phyloP scores from a whole-genome alignment of 352 stramenopile species.

The Phytophthora rubi region DNA sequence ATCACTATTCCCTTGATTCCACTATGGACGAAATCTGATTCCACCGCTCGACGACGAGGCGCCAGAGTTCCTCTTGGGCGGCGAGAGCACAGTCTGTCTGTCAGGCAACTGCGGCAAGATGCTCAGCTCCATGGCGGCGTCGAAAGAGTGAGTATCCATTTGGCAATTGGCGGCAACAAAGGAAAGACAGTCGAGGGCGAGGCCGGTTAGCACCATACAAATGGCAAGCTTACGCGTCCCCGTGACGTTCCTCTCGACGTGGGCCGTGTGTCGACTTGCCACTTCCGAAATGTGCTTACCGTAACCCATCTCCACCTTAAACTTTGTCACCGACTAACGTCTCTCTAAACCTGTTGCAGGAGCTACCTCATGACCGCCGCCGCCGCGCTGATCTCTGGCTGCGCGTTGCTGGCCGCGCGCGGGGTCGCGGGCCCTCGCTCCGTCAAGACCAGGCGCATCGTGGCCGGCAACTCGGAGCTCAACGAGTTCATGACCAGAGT shows the following conservation, averaged over 20 bases:
- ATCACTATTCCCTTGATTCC: conserved; percentile 11
- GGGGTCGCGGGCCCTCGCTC: conserved; percentile 18
- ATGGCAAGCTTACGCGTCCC: conserved; percentile 11
- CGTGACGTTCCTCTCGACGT: conserved; percentile 17
- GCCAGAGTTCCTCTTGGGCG: conserved; percentile 9
- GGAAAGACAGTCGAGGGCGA: neutral
- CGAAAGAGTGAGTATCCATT: conserved; percentile 30
- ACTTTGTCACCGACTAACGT: conserved; percentile 2
- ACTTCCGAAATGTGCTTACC: conserved; percentile 24
- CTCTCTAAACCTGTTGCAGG: conserved; percentile 11
- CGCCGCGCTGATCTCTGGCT: conserved; percentile 39
- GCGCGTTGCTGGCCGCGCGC: conserved; percentile 35
- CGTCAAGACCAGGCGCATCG: conserved; percentile 49
- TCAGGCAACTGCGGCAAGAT: conserved; percentile 13
- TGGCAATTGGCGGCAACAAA: conserved; percentile 1
- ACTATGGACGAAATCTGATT: conserved; percentile 6
- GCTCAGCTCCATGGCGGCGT: conserved; percentile 21
- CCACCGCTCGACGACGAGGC: neutral
- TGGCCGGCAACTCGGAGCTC: conserved; percentile 66
- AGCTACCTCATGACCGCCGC: conserved; percentile 35
- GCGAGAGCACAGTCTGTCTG: neutral
- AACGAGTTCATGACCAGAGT: conserved; percentile 72
- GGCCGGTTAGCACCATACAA: conserved; percentile 9
- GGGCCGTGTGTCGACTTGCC: conserved; percentile 12
- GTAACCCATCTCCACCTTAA: neutral